Evolutionary conservation across 345 rosid genomes (phyloP), one percentile per base, ranked within the genome.

Genomic region (Salix caprea): DNA sequence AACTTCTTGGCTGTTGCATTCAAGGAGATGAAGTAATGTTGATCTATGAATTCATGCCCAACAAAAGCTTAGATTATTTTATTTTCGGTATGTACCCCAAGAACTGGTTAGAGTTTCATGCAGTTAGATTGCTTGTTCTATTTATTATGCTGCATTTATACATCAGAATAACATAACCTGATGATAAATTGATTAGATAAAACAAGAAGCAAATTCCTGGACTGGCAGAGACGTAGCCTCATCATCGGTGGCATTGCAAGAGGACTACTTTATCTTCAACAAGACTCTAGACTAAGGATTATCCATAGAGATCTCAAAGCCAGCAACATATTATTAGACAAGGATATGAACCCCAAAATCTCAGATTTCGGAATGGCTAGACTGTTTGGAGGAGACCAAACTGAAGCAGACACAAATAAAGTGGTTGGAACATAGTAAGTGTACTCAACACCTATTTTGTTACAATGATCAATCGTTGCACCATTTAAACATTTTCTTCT

Each of bases 211-310:
- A 66, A 75, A 39, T 30, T 75, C 23, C 44, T 87, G 4, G 78
- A 83, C 40, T 87, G 90, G 90, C 44, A 70, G 2, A 83, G 40
- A 77, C 81, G 86, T 21, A 77, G 72, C 69, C 64, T 71, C 66
- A 85, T 87, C 50, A 81, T 87, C 1, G 54, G 80, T 0, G 86
- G 88, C 11, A 71, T 85, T 1, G 90, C 88, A 3, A 69, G 85
- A 62, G 89, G 86, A 1, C 77, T 87, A 23, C 84, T 87, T 11
- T 87, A 81, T 67, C 88, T 85, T 62, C 90, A 81, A n/a, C 84
- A 81, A 50, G 84, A 81, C 40, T 81, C 80, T 0, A 72, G 75
- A 73, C 26, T 81, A 23, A 26, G 71, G 28, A 76, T 77, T 6
- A 64, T 77, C 6, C 72, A 81, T 14, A 46, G 83, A 76, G 83